These are phyloP conservation scores for Porcisia deanei DNA, from an alignment of 208 protist species.

Conservation along the genomic window DNA sequence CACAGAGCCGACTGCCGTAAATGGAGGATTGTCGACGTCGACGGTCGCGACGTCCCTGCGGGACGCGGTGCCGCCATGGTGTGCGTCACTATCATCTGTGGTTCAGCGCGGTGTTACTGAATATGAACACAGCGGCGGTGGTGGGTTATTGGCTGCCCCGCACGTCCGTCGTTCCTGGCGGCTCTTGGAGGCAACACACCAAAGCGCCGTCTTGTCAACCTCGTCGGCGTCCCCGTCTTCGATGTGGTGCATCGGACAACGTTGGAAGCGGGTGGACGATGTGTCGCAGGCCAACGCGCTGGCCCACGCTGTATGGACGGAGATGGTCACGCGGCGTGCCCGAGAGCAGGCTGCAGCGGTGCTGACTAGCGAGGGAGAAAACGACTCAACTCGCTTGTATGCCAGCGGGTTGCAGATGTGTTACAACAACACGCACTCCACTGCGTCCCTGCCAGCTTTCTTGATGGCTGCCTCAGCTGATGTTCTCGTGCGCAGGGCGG, in stretches of 20 bases:
- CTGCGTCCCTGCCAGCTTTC: conserved; percentile 7
- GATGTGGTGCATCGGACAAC: conserved; percentile 15
- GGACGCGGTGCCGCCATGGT: conserved; percentile 21
- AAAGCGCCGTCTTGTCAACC: not conserved
- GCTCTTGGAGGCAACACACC: conserved; percentile 14
- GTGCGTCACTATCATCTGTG: not conserved
- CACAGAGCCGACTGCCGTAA: not conserved
- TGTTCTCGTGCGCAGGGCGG: not conserved
- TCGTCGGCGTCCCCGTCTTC: not conserved
- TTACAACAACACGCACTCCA: conserved; percentile 7
- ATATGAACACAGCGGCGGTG: not conserved
- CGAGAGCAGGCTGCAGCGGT: not conserved
- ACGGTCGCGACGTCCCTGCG: conserved; percentile 10
- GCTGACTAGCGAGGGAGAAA: not conserved
- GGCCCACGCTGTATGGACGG: not conserved
- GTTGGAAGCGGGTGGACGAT: conserved; percentile 29
- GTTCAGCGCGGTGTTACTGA: not conserved
- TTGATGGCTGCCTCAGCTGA: not conserved
- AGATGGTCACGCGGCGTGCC: not conserved
- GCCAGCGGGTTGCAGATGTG: conserved; percentile 7
- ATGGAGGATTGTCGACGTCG: not conserved
- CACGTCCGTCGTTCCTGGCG: conserved; percentile 25
- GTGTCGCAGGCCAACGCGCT: conserved; percentile 18
- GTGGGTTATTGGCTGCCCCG: not conserved
- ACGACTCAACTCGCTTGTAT: not conserved